These are phyloP conservation scores for Striga hermonthica DNA, from an alignment of 305 asterid species.

Conservation along the genomic window DNA sequence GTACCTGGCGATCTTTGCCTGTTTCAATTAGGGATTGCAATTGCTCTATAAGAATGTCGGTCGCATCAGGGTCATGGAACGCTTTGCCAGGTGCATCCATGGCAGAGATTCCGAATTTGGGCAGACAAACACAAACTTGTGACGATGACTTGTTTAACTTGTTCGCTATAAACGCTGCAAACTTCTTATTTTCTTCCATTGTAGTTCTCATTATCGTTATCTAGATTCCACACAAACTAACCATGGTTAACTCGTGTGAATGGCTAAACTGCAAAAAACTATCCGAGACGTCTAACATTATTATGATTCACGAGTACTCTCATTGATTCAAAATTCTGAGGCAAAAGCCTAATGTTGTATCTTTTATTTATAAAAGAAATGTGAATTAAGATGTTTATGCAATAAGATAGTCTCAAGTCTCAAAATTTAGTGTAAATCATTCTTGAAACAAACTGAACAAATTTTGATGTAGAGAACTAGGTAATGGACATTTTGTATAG, in stretches of 20 bases:
- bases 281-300: too few species aligned
- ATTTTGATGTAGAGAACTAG: background rate
- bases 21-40: slow-evolving; percentile 42
- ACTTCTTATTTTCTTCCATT: slow-evolving; percentile 48
- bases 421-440: background rate
- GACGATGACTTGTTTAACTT: too few species aligned
- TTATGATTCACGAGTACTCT: too few species aligned
- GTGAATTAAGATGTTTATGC: too few species aligned
- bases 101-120: slow-evolving; percentile 58
- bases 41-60: slow-evolving; percentile 47
- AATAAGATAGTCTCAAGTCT: too few species aligned
- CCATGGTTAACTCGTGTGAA: background rate
- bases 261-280: too few species aligned
- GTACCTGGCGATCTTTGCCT: slow-evolving; percentile 51
- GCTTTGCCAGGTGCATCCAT: slow-evolving; percentile 58
- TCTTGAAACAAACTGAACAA: background rate
- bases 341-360: too few species aligned
- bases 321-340: too few species aligned
- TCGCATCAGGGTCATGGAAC: slow-evolving; percentile 53
- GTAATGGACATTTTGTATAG: background rate
- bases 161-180: slow-evolving; percentile 1
- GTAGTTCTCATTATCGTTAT: slow-evolving; percentile 59
- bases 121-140: slow-evolving; percentile 39
- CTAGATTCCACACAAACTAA: slow-evolving; percentile 23
- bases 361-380: too few species aligned